These are phyloP conservation scores for Stemphylium vesicarium DNA, from an alignment of 2,329 filamentous ascomycete genomes.

Conservation along the genomic window DNA sequence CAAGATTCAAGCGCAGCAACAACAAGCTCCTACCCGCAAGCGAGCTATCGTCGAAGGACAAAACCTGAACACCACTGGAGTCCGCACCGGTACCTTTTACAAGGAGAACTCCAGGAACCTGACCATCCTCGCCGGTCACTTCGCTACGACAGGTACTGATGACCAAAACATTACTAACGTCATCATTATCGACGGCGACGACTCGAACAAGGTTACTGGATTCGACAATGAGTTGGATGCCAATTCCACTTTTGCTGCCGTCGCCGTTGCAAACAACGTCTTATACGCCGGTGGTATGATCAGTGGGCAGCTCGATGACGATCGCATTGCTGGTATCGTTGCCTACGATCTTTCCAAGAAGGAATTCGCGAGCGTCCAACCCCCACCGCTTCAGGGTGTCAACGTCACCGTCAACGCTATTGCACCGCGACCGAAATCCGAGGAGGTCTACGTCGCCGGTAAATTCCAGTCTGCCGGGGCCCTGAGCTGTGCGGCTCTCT, in stretches of 20 bases:
- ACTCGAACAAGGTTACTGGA: conserved; percentile 71
- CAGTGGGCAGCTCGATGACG: conserved; percentile 70
- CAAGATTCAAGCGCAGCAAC: conserved; percentile 32
- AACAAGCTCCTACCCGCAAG: conserved; percentile 46
- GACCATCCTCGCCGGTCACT: conserved; percentile 88
- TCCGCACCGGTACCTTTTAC: conserved; percentile 82
- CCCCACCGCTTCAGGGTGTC: conserved; percentile 74
- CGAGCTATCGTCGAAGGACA: conserved; percentile 51
- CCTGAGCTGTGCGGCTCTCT: conserved; percentile 81
- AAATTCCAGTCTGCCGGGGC: conserved; percentile 83
- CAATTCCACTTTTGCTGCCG: conserved; percentile 75
- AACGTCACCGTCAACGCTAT: conserved; percentile 79
- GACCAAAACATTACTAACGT: conserved; percentile 79
- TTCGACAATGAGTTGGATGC: conserved; percentile 69
- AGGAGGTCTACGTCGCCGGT: conserved; percentile 84
- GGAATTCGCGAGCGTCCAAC: conserved; percentile 70
- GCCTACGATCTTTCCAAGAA: conserved; percentile 75
- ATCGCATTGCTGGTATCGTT: conserved; percentile 73
- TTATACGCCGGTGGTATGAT: conserved; percentile 85
- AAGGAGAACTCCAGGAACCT: conserved; percentile 73
- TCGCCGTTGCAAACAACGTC: conserved; percentile 59
- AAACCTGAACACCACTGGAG: conserved; percentile 64
- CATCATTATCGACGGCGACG: conserved; percentile 78
- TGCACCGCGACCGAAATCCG: conserved; percentile 70
- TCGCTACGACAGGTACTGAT: conserved; percentile 72